Base-by-base conservation (phyloP, 2,329 filamentous ascomycete species). In the Ophiostoma montium region DNA sequence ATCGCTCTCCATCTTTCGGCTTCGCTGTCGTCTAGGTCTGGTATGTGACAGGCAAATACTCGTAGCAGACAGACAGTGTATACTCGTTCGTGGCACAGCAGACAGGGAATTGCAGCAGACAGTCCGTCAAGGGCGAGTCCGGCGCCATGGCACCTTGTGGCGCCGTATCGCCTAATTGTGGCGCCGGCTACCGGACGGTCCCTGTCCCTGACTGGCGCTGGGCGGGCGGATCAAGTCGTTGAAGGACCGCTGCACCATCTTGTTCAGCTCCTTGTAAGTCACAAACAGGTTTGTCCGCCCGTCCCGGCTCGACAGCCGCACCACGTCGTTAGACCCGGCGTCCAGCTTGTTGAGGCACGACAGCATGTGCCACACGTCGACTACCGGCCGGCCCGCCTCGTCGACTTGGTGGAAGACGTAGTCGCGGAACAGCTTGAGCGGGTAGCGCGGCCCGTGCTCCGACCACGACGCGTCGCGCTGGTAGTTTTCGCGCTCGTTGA, bases 381-480 rank as follows among this genome's bases (percentile, higher is more conserved):
- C 72, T 1, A 89, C 82, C 0, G 92, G 84, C 48, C 85, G 83
- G 13, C 87, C 88, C 50, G 86, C 80, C 30, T 78, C 75, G 62
- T 96, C 88, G 12, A 95, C 88, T 60, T 94, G 89, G 63, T 98
- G 92, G 67, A 96, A 98, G 36, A 95, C 86, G 59, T 94, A 96
- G 65, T 98, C 92, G 46, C 92, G 79, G 70, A 96, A 96, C 9
- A 98, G 75, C 66, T 95, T 95, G 55, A 98, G 72, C 61, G 86
- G 84, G 63, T 95, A 96, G 27, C 89, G 79, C 59, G 95, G 87
- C 23, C 90, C 90, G 44, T 85, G 92, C 63, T 96, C 90, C 5
- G 87, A 86, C 90, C 92, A 98, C 45, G 77, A 72, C 0, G 74
- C 69, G 53, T 89, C 84, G 53, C 84, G 83, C 60, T 96, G 50